Conservation (phyloP, 768 basidiomycete genomes). For the Suillus bovinus region DNA sequence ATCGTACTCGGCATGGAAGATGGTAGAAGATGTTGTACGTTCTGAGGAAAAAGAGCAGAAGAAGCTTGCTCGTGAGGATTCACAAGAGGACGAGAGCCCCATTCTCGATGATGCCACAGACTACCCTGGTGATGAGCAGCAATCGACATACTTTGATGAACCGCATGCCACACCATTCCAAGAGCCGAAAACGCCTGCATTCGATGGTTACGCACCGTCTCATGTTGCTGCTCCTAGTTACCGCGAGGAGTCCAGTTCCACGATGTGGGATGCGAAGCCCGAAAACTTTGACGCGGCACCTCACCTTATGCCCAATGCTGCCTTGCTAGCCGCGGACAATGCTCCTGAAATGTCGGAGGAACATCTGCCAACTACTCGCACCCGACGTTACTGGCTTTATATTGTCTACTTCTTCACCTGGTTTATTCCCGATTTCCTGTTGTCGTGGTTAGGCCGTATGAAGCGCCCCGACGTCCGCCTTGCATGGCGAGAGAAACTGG, state of each 20-base stretch:
- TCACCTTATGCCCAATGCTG: conserved; percentile 38
- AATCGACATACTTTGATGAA: conserved; percentile 35
- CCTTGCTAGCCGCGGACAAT: conserved; percentile 41
- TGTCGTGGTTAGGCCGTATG: conserved; percentile 57
- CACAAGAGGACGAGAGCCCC: conserved; percentile 49
- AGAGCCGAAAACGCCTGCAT: conserved; percentile 29
- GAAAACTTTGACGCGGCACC: conserved; percentile 30
- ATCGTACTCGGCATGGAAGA: conserved; percentile 57
- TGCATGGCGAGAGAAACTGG: conserved; percentile 70
- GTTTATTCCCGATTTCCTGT: conserved; percentile 54
- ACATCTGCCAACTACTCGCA: conserved; percentile 49
- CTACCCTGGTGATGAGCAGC: conserved; percentile 33
- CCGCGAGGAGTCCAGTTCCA: conserved; percentile 36
- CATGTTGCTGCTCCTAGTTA: conserved; percentile 26
- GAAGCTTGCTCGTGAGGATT: conserved; percentile 40
- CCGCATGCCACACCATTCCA: conserved; percentile 29
- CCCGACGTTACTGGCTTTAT: conserved; percentile 59
- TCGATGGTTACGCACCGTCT: conserved; percentile 24
- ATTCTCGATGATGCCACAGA: conserved; percentile 41
- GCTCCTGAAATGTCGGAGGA: conserved; percentile 52
- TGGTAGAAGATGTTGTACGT: conserved; percentile 56
- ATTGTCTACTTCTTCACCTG: conserved; percentile 54
- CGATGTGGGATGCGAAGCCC: conserved; percentile 45
- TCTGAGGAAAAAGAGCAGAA: conserved; percentile 50
- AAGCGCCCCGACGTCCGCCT: conserved; percentile 67